Evolutionary conservation across 805 yeast genomes (phyloP).

Genomic region (Metschnikowia lochheadii): DNA sequence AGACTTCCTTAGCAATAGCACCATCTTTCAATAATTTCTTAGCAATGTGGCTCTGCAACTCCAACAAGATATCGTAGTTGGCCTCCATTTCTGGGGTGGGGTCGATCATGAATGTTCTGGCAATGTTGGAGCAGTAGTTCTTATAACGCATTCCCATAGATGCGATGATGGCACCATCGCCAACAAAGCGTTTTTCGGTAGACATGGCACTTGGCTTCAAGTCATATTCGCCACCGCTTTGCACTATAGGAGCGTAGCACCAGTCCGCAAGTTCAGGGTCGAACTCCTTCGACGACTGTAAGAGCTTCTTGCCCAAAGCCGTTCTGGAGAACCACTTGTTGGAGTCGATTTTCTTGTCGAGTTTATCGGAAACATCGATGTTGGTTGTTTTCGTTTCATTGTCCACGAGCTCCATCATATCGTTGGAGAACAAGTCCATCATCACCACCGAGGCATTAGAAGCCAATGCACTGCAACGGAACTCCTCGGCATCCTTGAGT

Average conservation of each 20-base stretch:
- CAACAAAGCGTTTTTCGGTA: conserved; percentile 55
- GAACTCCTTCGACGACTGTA: conserved; percentile 51
- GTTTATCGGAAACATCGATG: conserved; percentile 63
- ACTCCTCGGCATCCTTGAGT: conserved; percentile 75
- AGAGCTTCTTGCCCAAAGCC: conserved; percentile 49
- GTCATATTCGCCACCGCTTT: conserved; percentile 83
- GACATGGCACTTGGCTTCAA: conserved; percentile 80
- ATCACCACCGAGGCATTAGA: conserved; percentile 72
- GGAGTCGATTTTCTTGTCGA: conserved; percentile 74
- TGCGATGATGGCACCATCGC: conserved; percentile 73
- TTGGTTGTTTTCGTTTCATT: conserved; percentile 78
- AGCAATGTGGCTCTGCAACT: conserved; percentile 64
- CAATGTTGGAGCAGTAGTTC: conserved; percentile 83
- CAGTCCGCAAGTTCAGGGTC: conserved; percentile 80
- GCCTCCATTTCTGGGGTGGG: conserved; percentile 76
- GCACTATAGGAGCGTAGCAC: conserved; percentile 89
- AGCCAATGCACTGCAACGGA: conserved; percentile 60
- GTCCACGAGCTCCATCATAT: conserved; percentile 82
- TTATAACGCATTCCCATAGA: conserved; percentile 84
- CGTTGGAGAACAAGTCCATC: conserved; percentile 80
- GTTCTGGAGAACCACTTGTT: conserved; percentile 63
- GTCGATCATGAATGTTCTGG: conserved; percentile 84
- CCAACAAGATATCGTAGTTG: conserved; percentile 72
- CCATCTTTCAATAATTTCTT: conserved; percentile 59
- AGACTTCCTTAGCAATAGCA: conserved; percentile 59